Conservation (phyloP, 176 grass and related monocot species). For the Typha latifolia region DNA sequence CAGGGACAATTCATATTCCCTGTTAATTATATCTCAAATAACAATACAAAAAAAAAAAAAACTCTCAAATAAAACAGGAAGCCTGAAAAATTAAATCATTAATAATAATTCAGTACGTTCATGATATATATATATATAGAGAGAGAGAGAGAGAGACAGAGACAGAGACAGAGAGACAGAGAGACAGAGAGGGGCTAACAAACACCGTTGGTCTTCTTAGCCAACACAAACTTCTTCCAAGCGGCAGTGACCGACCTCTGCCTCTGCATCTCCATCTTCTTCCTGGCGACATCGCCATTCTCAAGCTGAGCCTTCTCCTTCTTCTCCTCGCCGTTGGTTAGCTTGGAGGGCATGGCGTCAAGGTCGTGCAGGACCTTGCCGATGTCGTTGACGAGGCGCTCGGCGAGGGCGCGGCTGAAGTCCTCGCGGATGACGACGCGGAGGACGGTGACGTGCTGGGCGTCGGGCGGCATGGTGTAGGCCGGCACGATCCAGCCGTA, state of each 20-base stretch:
- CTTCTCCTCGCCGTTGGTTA: conserved; percentile 7
- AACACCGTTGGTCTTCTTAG: conserved; percentile 64
- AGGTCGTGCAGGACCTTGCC: conserved; percentile 76
- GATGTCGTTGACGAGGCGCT: conserved; percentile 83
- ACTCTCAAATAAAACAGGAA: too few relatives aligned
- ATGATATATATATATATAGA: too few relatives aligned
- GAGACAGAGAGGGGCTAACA: conserved; percentile 32
- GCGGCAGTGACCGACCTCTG: conserved; percentile 55
- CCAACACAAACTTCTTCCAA: conserved; percentile 61
- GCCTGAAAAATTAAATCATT: too few relatives aligned
- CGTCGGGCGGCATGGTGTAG: conserved; percentile 89
- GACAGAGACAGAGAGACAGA: not conserved
- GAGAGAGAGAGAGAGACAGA: not conserved
- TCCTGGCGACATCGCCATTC: not conserved
- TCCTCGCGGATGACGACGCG: conserved; percentile 93
- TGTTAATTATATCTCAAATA: too few relatives aligned
- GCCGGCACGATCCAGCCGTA: conserved; percentile 97
- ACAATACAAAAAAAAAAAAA: too few relatives aligned
- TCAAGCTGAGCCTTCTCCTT: not conserved
- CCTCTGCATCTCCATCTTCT: conserved; percentile 41
- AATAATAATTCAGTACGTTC: too few relatives aligned
- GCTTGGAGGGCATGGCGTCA: conserved; percentile 60
- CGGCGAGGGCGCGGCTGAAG: conserved; percentile 93
- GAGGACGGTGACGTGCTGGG: conserved; percentile 85
- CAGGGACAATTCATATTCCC: too few relatives aligned